Evolutionary conservation across 139 green algal genomes (phyloP).

Genomic region (Chlamydomonas eustigma): DNA sequence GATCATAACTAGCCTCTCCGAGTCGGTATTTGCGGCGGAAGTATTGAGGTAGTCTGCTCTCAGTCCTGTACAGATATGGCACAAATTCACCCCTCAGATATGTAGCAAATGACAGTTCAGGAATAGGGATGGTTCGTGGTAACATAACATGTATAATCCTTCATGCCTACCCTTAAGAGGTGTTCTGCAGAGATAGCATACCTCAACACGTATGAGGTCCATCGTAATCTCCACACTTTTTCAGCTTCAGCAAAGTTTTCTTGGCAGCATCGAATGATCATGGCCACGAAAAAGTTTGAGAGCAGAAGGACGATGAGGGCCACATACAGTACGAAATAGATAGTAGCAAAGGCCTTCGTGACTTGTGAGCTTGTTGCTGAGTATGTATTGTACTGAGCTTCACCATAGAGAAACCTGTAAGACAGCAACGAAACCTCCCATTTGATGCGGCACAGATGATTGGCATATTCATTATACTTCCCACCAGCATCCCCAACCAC

Average conservation of each 20-base stretch:
- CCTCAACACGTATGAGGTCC: slow-evolving; percentile 36
- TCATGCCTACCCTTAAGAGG: too few relatives aligned
- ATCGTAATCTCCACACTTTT: slow-evolving; percentile 35
- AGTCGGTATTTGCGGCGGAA: slow-evolving; percentile 37
- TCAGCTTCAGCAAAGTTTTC: background rate
- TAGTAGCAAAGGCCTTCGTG: slow-evolving; percentile 36
- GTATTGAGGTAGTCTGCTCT: slow-evolving; percentile 28
- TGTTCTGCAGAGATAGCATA: background rate
- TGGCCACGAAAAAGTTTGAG: slow-evolving; percentile 39
- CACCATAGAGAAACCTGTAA: slow-evolving; percentile 38
- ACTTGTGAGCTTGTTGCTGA: slow-evolving; percentile 6
- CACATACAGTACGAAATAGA: slow-evolving; percentile 53
- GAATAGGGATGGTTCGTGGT: too few relatives aligned
- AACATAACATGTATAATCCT: too few relatives aligned
- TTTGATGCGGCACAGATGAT: too few relatives aligned
- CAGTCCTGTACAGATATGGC: slow-evolving; percentile 22
- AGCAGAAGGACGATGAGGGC: slow-evolving; percentile 40
- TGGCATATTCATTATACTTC: too few relatives aligned
- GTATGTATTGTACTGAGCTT: slow-evolving; percentile 42
- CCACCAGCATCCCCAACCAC: too few relatives aligned
- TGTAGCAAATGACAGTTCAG: too few relatives aligned
- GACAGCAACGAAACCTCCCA: too few relatives aligned
- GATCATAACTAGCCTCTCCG: slow-evolving; percentile 32
- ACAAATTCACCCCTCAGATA: background rate
- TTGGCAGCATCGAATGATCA: slow-evolving; percentile 18